Conservation (phyloP, 768 basidiomycete genomes). For the Dentipellis sp. region DNA sequence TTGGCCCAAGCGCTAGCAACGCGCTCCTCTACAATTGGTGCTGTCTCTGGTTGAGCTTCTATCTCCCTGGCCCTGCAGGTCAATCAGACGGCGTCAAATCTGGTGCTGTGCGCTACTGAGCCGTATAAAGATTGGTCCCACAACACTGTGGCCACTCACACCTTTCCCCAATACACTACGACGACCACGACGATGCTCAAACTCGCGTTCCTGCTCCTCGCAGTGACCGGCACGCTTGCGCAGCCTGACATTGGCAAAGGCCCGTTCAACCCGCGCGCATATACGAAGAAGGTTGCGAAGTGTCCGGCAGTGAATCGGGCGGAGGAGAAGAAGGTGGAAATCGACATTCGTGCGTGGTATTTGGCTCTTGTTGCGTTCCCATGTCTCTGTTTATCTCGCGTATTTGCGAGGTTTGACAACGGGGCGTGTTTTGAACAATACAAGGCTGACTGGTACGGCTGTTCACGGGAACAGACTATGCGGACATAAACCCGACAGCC, state of each 20-base stretch:
- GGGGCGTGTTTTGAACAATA: background rate
- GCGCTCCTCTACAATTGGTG: too few species aligned
- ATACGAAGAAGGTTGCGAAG: conserved; percentile 8
- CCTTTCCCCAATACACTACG: too few species aligned
- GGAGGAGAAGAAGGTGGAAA: conserved; percentile 1
- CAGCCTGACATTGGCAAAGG: background rate
- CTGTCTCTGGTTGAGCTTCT: too few species aligned
- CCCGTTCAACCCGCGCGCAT: conserved; percentile 7
- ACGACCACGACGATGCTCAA: too few species aligned
- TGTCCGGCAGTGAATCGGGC: conserved; percentile 11
- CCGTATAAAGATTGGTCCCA: too few species aligned
- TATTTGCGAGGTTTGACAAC: background rate
- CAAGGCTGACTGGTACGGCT: background rate
- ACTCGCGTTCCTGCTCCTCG: too few species aligned
- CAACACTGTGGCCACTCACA: too few species aligned
- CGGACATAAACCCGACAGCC: conserved; percentile 49
- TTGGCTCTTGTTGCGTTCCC: background rate
- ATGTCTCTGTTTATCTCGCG: background rate
- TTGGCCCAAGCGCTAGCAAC: too few species aligned
- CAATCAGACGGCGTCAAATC: too few species aligned
- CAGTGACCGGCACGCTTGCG: background rate
- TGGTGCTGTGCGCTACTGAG: too few species aligned
- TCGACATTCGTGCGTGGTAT: conserved; percentile 7
- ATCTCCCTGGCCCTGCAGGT: too few species aligned
- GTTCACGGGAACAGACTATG: conserved; percentile 32